Base-by-base conservation (phyloP, 2,329 filamentous ascomycete species). In the Paracorniculantispora psalliotae region DNA sequence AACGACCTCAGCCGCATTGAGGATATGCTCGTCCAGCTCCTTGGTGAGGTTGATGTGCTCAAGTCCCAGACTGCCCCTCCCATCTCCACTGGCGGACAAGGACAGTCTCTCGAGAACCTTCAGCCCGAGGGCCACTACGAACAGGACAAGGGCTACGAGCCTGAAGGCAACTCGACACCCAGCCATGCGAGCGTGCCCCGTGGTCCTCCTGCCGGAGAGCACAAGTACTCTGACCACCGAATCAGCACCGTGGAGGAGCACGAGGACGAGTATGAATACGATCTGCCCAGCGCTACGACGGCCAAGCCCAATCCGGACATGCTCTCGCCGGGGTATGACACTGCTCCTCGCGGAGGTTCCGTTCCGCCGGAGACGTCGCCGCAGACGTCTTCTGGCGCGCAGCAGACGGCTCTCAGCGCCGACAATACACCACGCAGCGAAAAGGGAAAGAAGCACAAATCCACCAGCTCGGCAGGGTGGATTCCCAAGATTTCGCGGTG, bases 401-500 rank as follows among this genome's bases (percentile, higher is more conserved):
- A 66, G 15, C 68, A 69, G 21, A 69, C 70, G 50, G 67, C 72
- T 6, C 73, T 81, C 59, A 92, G 90, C 75, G 87, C 85, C 59
- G 92, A 96, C 62, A 90, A 92, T 62, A 96, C 91, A 0, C 90
- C 91, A 12, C 70, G 70, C 43, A 86, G 83, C 1, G 88, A 91
- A 6, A 91, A 90, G 73, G 83, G 84, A 62, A 90, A 89, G 72
- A 97, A 96, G 76, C 90, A 96, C 76, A 96, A 96, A 72, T 93
- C 91, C 1, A 89, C 84, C 69, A 86, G 86, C 60, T 94, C 91
- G 0, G 91, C 90, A 0, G 79, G 83, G 54, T 86, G 85, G 79
- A 89, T 96, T 62, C 92, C 92, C 25, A 97, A 96, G 77, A 92
- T 96, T 63, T 97, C 94, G 6, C 85, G 94, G 46, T 99, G 94